phyloP scores from a whole-genome alignment of 306 rosid genomes.

The Lupinus albus region DNA sequence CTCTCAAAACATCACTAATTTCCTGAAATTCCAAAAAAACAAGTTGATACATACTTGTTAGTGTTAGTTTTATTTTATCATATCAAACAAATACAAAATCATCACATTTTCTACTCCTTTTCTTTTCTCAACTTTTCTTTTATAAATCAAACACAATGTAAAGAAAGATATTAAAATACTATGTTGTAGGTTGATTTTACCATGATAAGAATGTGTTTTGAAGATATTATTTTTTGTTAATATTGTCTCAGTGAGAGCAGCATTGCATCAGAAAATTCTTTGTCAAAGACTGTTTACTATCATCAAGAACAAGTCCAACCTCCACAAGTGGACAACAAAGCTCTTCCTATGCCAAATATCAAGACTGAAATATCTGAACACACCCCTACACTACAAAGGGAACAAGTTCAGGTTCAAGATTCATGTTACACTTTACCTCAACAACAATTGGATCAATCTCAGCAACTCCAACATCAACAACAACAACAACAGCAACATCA shows the following conservation, averaged over 20 bases:
- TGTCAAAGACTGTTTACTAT: constrained; percentile 56
- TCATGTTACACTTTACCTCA: constrained; percentile 47
- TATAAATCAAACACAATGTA: too few relatives aligned
- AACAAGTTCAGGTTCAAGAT: constrained; percentile 51
- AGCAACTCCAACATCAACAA: constrained; percentile 42
- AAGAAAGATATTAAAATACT: too few relatives aligned
- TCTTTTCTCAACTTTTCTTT: too few relatives aligned
- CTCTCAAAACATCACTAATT: too few relatives aligned
- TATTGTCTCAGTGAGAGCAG: constrained; percentile 57
- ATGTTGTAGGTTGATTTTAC: too few relatives aligned
- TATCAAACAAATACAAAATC: too few relatives aligned
- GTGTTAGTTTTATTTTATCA: too few relatives aligned
- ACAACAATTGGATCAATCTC: constrained; percentile 57
- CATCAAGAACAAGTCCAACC: constrained; percentile 63
- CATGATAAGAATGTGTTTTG: background rate
- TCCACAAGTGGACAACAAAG: constrained; percentile 47
- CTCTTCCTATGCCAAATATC: constrained; percentile 41
- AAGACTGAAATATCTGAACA: constrained; percentile 52
- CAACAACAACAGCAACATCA: background rate
- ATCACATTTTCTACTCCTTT: too few relatives aligned
- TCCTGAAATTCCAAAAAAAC: too few relatives aligned
- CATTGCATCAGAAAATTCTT: constrained; percentile 60
- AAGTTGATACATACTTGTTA: too few relatives aligned
- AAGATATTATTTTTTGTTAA: background rate
- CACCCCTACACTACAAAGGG: constrained; percentile 45